Base-by-base conservation (phyloP, 129 eudicot genomes). In the Solidago caesia region DNA sequence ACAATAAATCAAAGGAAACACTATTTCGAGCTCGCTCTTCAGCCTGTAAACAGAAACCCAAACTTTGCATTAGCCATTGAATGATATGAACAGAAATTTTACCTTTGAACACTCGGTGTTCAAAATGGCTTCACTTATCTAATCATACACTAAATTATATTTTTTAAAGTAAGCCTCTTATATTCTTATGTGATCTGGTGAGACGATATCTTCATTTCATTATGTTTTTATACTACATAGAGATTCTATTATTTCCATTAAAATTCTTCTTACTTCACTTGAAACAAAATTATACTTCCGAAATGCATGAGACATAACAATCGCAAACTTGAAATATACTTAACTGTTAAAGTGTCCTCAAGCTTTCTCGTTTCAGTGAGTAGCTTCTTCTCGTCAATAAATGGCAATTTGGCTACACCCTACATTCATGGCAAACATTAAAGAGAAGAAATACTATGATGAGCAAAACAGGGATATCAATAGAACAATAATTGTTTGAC, bases 321-420 rank as follows among this genome's bases (percentile, higher is more conserved):
- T 60, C 25, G 27, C 56, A 71, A 71, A 65, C 49, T 53, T 57
- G 44, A 64, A 52, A 79, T 71, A 79, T 73, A 79, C 79, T 87
- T 13, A 77, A 95, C 99, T 86, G 95, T 95, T 79, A 95, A 89
- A 65, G 97, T 84, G 68, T 70, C 85, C 67, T 91, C 95, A 55
- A 95, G 91, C 81, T 84, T 89, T 89, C 87, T 91, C 27, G 99
- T 91, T 85, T 91, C 96, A 29, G 89, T 48, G 70, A 95, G 97
- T 84, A 95, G 87, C 82, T 85, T 95, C 56, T 79, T 85, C 84
- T 91, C 96, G 69, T 91, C 99, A 81, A 95, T 95, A 77, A 95
- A 91, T 4, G 99, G 99, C 84, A 95, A 80, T 83, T 91, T 95
- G 58, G 89, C 99, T 71, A 91, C 84, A 76, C 96, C 99, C 99